phyloP scores from a whole-genome alignment of 345 rosid genomes.

The Camelina neglecta region DNA sequence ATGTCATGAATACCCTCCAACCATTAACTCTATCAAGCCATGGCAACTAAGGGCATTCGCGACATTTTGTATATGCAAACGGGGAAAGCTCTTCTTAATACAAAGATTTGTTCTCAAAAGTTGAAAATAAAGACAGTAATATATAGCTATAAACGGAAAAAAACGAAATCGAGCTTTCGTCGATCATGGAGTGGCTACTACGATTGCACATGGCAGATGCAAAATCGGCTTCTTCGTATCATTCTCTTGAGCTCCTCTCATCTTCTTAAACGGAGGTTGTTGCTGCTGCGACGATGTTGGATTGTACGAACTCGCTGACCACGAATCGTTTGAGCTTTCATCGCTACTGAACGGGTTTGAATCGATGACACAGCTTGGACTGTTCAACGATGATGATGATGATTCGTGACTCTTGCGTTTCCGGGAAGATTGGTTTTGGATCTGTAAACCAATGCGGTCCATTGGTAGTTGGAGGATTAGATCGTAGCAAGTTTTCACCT shows the following conservation, averaged over 20 bases:
- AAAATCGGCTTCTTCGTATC: slow-evolving; percentile 41
- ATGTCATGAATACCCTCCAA: slow-evolving; percentile 46
- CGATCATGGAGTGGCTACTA: slow-evolving; percentile 41
- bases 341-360: slow-evolving; percentile 52
- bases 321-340: slow-evolving; percentile 56
- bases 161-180: slow-evolving; percentile 16
- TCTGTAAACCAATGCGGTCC: slow-evolving; percentile 20
- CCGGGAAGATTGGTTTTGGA: slow-evolving; percentile 5
- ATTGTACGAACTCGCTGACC: slow-evolving; percentile 51
- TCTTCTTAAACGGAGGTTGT: slow-evolving; percentile 59
- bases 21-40: slow-evolving; percentile 22
- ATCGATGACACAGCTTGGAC: slow-evolving; percentile 76
- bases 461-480: slow-evolving; percentile 52
- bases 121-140: slow-evolving; percentile 4
- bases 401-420: slow-evolving; percentile 64
- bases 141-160: slow-evolving; percentile 4
- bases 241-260: slow-evolving; percentile 51
- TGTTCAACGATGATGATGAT: slow-evolving; percentile 43
- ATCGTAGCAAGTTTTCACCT: slow-evolving; percentile 56
- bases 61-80: slow-evolving; percentile 50
- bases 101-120: slow-evolving; percentile 23
- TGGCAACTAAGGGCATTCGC: slow-evolving; percentile 40
- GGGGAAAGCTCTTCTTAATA: slow-evolving; percentile 15
- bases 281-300: slow-evolving; percentile 36
- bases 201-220: slow-evolving; percentile 41